Base-by-base conservation (phyloP, 208 protist species). In the Porcisia hertigi region DNA sequence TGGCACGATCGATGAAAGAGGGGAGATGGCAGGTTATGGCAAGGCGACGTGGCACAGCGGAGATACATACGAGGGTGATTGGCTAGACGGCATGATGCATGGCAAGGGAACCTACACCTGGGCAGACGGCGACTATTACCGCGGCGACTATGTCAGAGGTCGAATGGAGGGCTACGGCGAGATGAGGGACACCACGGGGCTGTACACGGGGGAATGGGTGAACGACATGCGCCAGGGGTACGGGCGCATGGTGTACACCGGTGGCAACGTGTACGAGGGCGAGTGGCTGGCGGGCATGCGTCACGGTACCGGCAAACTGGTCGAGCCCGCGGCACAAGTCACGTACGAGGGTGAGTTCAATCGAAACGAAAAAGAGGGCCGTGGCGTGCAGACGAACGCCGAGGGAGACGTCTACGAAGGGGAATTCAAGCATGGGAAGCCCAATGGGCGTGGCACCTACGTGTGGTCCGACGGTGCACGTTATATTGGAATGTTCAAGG, bases 341-440 rank as follows among this genome's bases (percentile, higher is more conserved):
- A 82, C 77, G 49, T 96, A 94, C 80, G 86, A 93, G 65, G 92
- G 90, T 34, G 84, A 89, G 65, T 96, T 94, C 79, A 86, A 91
- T 41, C 79, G 81, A 2, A 92, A 95, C 69, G 86, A 93, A 59
- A 94, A 91, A 76, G 87, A 94, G 49, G 92, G 92, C 12, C 91
- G 87, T 54, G 92, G 89, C 34, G 82, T 95, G 62, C 87, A 91
- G 71, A 86, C 83, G 30, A 94, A 91, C 79, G 82, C 78, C 7
- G 82, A 94, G 41, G 92, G 91, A 54, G 89, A 92, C 81, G 76
- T 94, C 36, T 97, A 97, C 80, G 93, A 97, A 18, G 95, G 95
- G 55, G 81, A 89, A 18, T 98, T 96, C 83, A 71, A 74, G 5
- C 20, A 75, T 30, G 92, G 90, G 23, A 90, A 94, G 67, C 87